phyloP scores from a whole-genome alignment of 1,284 basidiomycete species.

The Ceratobasidium sp. region DNA sequence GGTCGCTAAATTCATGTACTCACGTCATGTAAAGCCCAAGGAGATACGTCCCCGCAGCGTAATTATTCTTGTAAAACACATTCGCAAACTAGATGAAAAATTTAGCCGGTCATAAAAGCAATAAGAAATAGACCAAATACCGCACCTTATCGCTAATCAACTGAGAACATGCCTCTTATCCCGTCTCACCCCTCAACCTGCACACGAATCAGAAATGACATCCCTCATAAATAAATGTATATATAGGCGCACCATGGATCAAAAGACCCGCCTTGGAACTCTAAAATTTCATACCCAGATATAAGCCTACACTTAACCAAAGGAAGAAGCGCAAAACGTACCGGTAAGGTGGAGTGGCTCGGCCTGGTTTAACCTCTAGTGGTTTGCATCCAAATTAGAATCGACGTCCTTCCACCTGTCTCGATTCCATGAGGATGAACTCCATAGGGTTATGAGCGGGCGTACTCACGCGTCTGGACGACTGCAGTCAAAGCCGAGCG shows the following conservation, averaged over 20 bases:
- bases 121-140: constrained; percentile 36
- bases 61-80: constrained; percentile 56
- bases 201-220: constrained; percentile 53
- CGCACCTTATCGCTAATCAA: constrained; percentile 37
- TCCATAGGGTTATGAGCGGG: neutral
- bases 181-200: constrained; percentile 48
- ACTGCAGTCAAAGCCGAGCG: constrained; percentile 41
- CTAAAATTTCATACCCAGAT: neutral
- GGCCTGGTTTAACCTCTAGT: constrained; percentile 30
- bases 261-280: constrained; percentile 42
- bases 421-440: neutral
- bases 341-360: constrained; percentile 42
- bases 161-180: constrained; percentile 37
- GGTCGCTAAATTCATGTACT: neutral
- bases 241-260: constrained; percentile 31
- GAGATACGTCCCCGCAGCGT: constrained; percentile 59
- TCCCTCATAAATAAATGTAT: neutral
- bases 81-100: constrained; percentile 33
- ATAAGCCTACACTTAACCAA: neutral
- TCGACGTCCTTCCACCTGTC: constrained; percentile 39
- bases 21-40: constrained; percentile 60
- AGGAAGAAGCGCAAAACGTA: neutral
- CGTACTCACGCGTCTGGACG: constrained; percentile 26
- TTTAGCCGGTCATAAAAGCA: neutral
- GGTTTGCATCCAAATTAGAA: constrained; percentile 20